Evolutionary conservation across 163 green algal genomes (phyloP).

Genomic region (Prototheca wickerhamii): DNA sequence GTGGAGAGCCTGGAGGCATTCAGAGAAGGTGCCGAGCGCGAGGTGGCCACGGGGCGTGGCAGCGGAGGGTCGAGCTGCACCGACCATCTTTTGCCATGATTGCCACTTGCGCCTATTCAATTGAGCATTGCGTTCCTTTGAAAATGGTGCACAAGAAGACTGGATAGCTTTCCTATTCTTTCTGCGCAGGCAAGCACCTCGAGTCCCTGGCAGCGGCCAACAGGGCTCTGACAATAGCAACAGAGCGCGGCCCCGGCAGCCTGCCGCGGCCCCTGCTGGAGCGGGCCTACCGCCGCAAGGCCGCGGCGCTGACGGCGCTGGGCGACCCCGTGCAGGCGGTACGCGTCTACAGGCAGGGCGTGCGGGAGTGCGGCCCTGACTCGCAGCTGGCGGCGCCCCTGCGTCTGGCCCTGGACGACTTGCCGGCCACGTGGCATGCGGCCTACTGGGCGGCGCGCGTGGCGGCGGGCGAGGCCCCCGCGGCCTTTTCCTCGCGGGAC

Average conservation of each 20-base stretch:
- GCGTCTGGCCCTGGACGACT: slow-evolving; percentile 4
- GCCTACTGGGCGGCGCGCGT: slow-evolving; percentile 21
- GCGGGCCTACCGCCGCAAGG: slow-evolving; percentile 26
- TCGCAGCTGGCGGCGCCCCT: slow-evolving; percentile 12
- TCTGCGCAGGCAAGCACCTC: not conserved
- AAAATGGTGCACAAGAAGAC: no score
- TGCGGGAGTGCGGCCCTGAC: slow-evolving; percentile 1
- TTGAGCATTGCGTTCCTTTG: no score
- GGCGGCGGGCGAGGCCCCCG: slow-evolving; percentile 15
- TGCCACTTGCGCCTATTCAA: no score
- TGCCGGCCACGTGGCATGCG: slow-evolving; percentile 21
- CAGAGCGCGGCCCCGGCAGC: no score
- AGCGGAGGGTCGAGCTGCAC: no score
- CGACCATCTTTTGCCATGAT: no score
- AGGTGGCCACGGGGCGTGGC: no score
- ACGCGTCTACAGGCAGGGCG: slow-evolving; percentile 8
- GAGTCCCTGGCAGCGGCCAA: not conserved
- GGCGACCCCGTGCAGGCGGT: slow-evolving; percentile 14
- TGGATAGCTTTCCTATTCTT: no score
- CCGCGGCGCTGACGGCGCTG: slow-evolving; percentile 11
- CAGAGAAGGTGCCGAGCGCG: not conserved
- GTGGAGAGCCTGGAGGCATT: not conserved
- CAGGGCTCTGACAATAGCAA: not conserved
- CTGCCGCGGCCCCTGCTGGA: slow-evolving; percentile 4
- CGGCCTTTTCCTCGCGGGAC: slow-evolving; percentile 27